A percentile compares a stretch with the other conserved stretches of the same genome.
Evolutionary conservation across 148 eudicot genomes (phyloP).

Genomic region (Amaranthus cruentus): DNA sequence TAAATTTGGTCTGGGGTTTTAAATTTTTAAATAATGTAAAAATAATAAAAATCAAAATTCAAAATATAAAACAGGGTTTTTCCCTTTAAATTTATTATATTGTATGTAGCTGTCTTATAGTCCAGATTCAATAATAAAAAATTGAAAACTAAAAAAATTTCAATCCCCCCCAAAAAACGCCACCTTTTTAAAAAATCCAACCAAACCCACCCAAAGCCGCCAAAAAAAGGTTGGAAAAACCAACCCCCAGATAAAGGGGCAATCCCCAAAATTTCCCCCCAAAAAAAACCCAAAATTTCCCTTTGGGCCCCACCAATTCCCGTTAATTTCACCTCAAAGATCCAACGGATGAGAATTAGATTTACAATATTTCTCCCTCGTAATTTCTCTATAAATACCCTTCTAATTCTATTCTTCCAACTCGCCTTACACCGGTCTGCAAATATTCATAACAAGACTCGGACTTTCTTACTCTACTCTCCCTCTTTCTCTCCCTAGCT

Average conservation of each 20-base stretch:
- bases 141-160: too few relatives aligned
- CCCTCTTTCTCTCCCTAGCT: neutral
- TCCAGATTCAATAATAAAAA: too few relatives aligned
- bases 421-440: conserved; percentile 30
- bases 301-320: conserved; percentile 13
- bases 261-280: neutral
- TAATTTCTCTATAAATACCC: conserved; percentile 22
- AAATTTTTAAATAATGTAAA: too few relatives aligned
- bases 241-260: conserved; percentile 22
- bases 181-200: too few relatives aligned
- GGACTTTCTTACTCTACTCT: conserved; percentile 13
- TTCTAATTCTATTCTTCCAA: neutral
- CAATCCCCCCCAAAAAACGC: too few relatives aligned
- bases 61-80: too few relatives aligned
- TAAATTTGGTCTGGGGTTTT: too few relatives aligned
- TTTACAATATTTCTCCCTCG: neutral
- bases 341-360: conserved; percentile 14
- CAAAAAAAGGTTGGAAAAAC: conserved; percentile 11
- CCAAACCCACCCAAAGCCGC: neutral
- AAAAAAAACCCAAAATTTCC: neutral
- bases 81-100: too few relatives aligned
- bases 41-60: too few relatives aligned
- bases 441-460: conserved; percentile 7
- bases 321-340: conserved; percentile 2
- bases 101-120: too few relatives aligned